Evolutionary conservation across 768 basidiomycete species (phyloP).

Genomic region (Trametes maxima): DNA sequence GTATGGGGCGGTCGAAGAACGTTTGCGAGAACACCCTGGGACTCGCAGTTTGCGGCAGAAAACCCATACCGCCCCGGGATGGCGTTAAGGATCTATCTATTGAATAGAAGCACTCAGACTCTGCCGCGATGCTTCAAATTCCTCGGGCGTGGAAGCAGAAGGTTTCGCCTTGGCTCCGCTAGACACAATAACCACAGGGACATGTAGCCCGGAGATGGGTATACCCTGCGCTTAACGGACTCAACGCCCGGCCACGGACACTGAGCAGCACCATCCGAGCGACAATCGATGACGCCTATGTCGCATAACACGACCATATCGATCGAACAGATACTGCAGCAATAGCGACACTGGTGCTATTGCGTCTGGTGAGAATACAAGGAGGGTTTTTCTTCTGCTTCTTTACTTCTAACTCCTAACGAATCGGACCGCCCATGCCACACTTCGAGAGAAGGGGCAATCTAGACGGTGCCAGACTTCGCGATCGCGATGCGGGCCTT

Average conservation of each 20-base stretch:
- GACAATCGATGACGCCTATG: neutral
- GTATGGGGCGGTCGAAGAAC: no score
- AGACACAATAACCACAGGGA: no score
- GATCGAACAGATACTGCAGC: constrained; percentile 7
- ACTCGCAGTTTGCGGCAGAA: no score
- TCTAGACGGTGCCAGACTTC: constrained; percentile 29
- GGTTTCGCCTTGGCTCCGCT: no score
- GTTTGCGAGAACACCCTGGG: no score
- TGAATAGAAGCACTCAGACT: neutral
- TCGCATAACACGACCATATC: neutral
- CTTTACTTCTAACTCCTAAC: constrained; percentile 18
- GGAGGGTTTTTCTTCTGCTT: constrained; percentile 26
- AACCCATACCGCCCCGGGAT: neutral
- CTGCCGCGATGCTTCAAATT: neutral
- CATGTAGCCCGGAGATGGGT: no score
- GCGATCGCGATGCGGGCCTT: constrained; percentile 30
- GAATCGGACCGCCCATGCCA: neutral
- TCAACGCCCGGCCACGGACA: neutral
- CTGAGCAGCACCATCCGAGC: neutral
- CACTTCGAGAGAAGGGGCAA: neutral
- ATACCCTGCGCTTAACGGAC: neutral
- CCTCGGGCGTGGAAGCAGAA: no score
- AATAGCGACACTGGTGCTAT: constrained; percentile 8
- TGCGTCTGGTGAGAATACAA: constrained; percentile 26
- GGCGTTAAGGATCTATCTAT: neutral